Evolutionary conservation across 176 grass and related monocot genomes (phyloP), one percentile per base, ranked within the genome.

Genomic region (Thalia dealbata): DNA sequence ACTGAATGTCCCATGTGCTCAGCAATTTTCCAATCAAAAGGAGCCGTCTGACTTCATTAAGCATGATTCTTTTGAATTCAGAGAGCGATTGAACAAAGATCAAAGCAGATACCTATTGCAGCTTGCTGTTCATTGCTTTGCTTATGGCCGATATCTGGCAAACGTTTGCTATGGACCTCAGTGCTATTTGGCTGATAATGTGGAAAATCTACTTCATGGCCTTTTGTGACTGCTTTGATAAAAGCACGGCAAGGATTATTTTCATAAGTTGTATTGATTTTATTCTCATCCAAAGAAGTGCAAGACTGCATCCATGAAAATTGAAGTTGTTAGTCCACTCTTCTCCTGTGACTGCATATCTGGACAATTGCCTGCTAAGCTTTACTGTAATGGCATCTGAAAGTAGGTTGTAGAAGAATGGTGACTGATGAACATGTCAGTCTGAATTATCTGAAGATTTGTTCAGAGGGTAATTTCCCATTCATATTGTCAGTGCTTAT

Each of bases 91-190:
- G 24, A 61, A 59, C 0, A 18, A 81, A 69, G 76, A 73, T 73
- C 76, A 82, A 26, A 82, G 42, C 32, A 67, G 70, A 1, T 82
- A 23, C 67, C 59, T 96, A 50, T 77, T 80, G 72, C 86, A 74
- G 14, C 73, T 96, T 71, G 89, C 78, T 84, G n/a, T 84, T 81
- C 88, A 88, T 77, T 92, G 75, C 66, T 72, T 90, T 46, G 73
- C 50, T 41, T 89, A 90, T 72, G 66, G 82, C 65, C 88, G 79
- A 73, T 90, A 96, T 81, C 81, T 96, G 71, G 81, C 80, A 46
- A 81, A n/a, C 59, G 81, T 90, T 86, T 92, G 87, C 73, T 88
- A 90, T 79, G 82, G 85, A 52, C 76, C 87, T 71, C 59, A 82
- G 21, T 78, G 80, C 75, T 80, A 68, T 68, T 43, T 68, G 65